Conservation (phyloP, 2,329 filamentous ascomycete genomes). For the Hypoxylon sp. region DNA sequence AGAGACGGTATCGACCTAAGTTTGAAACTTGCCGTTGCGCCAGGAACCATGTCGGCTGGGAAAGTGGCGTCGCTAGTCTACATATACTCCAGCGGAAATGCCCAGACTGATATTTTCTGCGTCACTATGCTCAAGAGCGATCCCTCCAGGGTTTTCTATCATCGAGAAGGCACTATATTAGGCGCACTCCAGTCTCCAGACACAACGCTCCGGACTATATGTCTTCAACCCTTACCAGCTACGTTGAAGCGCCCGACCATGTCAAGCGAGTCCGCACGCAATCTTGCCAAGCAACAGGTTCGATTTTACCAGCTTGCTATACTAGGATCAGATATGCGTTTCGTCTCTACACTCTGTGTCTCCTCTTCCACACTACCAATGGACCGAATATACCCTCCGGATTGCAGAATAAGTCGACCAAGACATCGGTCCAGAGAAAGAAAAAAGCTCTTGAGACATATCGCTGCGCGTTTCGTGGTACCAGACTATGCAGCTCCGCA, state of each 20-base stretch:
- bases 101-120: conserved; percentile 51
- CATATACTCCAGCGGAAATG: conserved; percentile 48
- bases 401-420: conserved; percentile 28
- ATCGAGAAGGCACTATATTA: conserved; percentile 45
- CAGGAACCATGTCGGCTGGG: conserved; percentile 38
- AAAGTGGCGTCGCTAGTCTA: conserved; percentile 46
- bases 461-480: conserved; percentile 47
- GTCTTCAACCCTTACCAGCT: conserved; percentile 48
- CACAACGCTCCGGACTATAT: conserved; percentile 43
- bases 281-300: conserved; percentile 55
- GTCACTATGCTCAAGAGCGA: conserved; percentile 45
- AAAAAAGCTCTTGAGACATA: conserved; percentile 36
- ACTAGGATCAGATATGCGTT: conserved; percentile 60
- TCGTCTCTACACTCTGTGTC: conserved; percentile 58
- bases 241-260: conserved; percentile 36
- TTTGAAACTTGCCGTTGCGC: conserved; percentile 59
- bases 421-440: conserved; percentile 24
- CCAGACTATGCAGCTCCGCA: conserved; percentile 42
- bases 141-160: conserved; percentile 46
- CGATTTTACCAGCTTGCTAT: conserved; percentile 65
- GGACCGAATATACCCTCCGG: conserved; percentile 38
- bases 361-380: conserved; percentile 41
- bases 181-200: conserved; percentile 29
- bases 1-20: conserved; percentile 57
- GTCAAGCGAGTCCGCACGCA: conserved; percentile 30